Percentiles rank a stretch among this genome's conserved stretches.
These are phyloP conservation scores for Colletotrichum chrysophilum DNA, from an alignment of 2,329 filamentous ascomycete genomes.

Conservation along the genomic window DNA sequence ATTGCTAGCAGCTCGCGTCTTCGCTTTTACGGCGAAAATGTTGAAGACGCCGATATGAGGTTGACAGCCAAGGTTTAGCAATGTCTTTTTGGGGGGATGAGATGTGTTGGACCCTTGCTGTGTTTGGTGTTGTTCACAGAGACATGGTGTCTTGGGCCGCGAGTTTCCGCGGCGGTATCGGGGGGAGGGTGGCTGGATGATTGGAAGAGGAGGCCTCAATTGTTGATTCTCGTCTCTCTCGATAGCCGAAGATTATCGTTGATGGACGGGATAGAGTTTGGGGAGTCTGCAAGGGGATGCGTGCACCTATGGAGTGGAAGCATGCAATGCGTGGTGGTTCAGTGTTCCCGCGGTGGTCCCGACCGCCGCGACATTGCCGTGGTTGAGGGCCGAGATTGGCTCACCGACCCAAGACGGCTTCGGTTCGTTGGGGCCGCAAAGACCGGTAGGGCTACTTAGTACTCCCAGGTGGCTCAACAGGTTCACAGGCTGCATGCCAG, in stretches of 20 bases:
- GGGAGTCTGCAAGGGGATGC: not conserved
- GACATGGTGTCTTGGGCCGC: conserved; percentile 2
- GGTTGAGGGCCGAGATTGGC: conserved; percentile 4
- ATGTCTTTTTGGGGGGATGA: not conserved
- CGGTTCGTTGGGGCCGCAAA: conserved; percentile 13
- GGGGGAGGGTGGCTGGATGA: not conserved
- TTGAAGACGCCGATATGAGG: not conserved
- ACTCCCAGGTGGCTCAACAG: conserved; percentile 12
- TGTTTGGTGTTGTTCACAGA: not conserved
- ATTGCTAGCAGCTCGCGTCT: not conserved
- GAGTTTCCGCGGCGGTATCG: conserved; percentile 3
- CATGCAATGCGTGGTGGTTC: not conserved
- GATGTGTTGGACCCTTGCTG: not conserved
- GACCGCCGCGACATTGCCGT: not conserved
- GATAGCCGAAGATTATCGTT: not conserved
- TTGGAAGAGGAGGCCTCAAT: not conserved
- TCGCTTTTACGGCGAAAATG: not conserved
- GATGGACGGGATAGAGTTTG: not conserved
- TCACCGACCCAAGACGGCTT: conserved; percentile 2
- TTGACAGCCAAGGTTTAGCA: not conserved
- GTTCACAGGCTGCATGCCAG: not conserved
- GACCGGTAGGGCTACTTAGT: conserved; percentile 2
- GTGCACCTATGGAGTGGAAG: not conserved
- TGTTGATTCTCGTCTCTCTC: not conserved
- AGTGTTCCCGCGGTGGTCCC: not conserved